Conservation (phyloP, 805 yeast species). For the Saccharomycopsis oosterbeekiorum region DNA sequence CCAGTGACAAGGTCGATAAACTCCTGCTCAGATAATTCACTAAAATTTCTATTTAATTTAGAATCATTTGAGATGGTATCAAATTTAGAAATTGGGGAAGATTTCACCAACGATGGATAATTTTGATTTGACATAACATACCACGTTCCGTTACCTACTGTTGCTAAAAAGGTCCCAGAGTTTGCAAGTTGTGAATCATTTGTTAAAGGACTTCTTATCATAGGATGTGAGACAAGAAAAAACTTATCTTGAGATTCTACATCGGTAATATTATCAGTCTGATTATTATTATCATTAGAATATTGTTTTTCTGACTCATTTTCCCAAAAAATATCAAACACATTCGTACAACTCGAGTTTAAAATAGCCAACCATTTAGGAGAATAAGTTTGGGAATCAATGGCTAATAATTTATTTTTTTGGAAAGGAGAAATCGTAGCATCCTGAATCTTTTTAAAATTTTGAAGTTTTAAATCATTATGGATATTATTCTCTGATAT, state of each 20-base stretch:
- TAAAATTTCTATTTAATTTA: neutral
- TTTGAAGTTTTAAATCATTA: conserved; percentile 36
- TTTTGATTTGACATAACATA: conserved; percentile 70
- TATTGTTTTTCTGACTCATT: conserved; percentile 20
- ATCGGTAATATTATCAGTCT: conserved; percentile 8
- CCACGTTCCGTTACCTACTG: conserved; percentile 62
- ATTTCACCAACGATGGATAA: conserved; percentile 72
- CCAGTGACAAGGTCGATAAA: conserved; percentile 38
- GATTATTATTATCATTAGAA: conserved; percentile 2
- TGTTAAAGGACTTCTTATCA: conserved; percentile 26
- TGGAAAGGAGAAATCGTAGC: conserved; percentile 77
- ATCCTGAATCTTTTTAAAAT: conserved; percentile 53
- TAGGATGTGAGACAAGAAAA: conserved; percentile 62
- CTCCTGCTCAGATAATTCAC: conserved; percentile 18
- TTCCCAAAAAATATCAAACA: conserved; percentile 58
- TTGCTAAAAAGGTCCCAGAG: conserved; percentile 56
- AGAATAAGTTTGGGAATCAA: conserved; percentile 55
- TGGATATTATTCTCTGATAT: conserved; percentile 91
- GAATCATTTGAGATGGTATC: conserved; percentile 23
- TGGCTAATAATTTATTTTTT: conserved; percentile 68
- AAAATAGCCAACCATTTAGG: conserved; percentile 73
- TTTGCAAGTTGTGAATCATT: conserved; percentile 15
- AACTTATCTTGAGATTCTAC: conserved; percentile 24
- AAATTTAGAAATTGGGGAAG: conserved; percentile 69
- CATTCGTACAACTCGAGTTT: conserved; percentile 63